A percentile compares a stretch with the other conserved stretches of the same genome.
Evolutionary conservation across 1,284 basidiomycete genomes (phyloP).

Genomic region (Gomphus bonarii): DNA sequence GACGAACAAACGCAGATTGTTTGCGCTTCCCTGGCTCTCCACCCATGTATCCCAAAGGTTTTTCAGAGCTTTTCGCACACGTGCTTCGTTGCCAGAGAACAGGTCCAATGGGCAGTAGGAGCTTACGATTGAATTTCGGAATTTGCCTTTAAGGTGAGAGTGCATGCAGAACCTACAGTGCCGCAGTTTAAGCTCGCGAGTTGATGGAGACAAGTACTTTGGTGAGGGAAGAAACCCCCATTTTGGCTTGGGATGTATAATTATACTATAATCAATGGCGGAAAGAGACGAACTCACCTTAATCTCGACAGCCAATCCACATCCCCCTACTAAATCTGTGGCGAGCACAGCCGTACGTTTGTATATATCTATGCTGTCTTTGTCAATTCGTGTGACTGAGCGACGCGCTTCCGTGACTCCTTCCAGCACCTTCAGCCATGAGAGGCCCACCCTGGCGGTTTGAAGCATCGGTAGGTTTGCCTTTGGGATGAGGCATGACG

Average conservation of each 20-base stretch:
- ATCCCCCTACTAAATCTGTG: constrained; percentile 58
- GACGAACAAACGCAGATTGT: constrained; percentile 76
- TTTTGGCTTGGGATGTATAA: constrained; percentile 57
- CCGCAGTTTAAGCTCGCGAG: constrained; percentile 47
- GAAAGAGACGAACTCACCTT: constrained; percentile 43
- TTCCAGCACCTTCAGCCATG: constrained; percentile 54
- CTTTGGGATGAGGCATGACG: constrained; percentile 47
- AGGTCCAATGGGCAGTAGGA: constrained; percentile 83
- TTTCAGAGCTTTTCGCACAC: constrained; percentile 54
- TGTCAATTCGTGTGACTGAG: constrained; percentile 41
- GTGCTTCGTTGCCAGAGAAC: constrained; percentile 54
- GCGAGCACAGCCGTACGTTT: constrained; percentile 54
- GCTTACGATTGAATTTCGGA: constrained; percentile 6
- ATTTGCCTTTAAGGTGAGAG: background rate
- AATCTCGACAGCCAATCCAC: constrained; percentile 70
- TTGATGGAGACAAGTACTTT: constrained; percentile 45
- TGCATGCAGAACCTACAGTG: constrained; percentile 28
- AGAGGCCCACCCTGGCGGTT: constrained; percentile 38
- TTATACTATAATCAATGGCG: constrained; percentile 2
- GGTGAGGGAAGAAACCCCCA: constrained; percentile 81
- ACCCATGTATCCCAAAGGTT: constrained; percentile 70
- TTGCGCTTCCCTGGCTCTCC: constrained; percentile 47
- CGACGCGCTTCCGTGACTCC: constrained; percentile 36
- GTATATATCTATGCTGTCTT: constrained; percentile 48
- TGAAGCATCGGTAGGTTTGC: constrained; percentile 48